Conservation (phyloP, 805 yeast genomes). For the Yamadazyma akitaensis region DNA sequence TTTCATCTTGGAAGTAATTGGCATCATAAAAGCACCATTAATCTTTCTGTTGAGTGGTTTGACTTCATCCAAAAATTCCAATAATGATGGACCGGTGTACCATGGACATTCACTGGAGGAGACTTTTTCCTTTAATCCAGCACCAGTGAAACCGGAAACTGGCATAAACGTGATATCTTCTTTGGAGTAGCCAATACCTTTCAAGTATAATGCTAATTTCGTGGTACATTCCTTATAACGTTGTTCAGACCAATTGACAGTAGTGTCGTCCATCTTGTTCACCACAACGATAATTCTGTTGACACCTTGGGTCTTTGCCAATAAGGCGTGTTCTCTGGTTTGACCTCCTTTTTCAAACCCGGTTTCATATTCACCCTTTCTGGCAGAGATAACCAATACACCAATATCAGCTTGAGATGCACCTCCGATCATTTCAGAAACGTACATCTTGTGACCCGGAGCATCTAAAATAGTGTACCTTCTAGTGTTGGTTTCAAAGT, state of each 20-base stretch:
- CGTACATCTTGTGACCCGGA: conserved; percentile 99
- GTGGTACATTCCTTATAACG: conserved; percentile 93
- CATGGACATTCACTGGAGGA: conserved; percentile 62
- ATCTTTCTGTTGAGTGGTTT: conserved; percentile 78
- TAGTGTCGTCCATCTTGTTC: conserved; percentile 98
- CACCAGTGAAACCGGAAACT: conserved; percentile 96
- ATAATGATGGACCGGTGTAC: conserved; percentile 89
- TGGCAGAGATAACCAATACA: conserved; percentile 91
- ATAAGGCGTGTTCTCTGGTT: conserved; percentile 94
- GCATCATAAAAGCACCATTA: conserved; percentile 96
- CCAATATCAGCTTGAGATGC: conserved; percentile 99
- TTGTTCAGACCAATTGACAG: conserved; percentile 93
- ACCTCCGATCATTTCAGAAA: conserved; percentile 99
- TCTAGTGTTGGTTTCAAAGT: conserved; percentile 96
- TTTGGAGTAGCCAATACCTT: conserved; percentile 85
- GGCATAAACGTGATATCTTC: conserved; percentile 93
- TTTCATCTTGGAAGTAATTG: conserved; percentile 90
- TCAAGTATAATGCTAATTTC: conserved; percentile 74
- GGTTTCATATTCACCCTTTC: conserved; percentile 99
- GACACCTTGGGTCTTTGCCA: conserved; percentile 98
- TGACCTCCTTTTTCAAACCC: conserved; percentile 99
- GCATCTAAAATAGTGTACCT: conserved; percentile 98
- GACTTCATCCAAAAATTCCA: conserved; percentile 85
- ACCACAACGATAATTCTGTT: conserved; percentile 89
- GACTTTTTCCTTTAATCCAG: conserved; percentile 88